Conservation (phyloP, 257 asterid genomes). For the Penstemon davidsonii region DNA sequence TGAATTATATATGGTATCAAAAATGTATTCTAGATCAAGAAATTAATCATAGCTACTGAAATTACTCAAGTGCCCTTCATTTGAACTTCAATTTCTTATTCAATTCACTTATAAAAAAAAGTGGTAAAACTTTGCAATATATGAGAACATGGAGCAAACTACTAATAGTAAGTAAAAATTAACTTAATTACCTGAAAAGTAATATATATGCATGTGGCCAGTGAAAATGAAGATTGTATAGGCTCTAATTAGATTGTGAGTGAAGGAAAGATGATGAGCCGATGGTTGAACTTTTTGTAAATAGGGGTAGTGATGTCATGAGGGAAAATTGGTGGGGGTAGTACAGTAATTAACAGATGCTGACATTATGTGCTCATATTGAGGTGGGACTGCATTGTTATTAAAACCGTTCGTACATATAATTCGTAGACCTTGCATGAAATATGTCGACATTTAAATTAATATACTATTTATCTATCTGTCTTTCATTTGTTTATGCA, state of each 20-base stretch:
- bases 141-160: too few relatives aligned
- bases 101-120: not conserved
- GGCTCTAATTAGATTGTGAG: not conserved
- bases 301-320: not conserved
- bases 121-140: not conserved
- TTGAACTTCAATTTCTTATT: constrained; percentile 3
- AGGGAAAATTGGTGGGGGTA: not conserved
- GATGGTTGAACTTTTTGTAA: not conserved
- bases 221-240: too few relatives aligned
- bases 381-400: not conserved
- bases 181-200: too few relatives aligned
- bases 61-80: constrained; percentile 11
- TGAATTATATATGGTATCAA: too few relatives aligned
- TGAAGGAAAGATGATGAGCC: not conserved
- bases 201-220: too few relatives aligned
- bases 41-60: not conserved
- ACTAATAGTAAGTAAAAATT: too few relatives aligned
- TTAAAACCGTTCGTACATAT: not conserved
- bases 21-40: not conserved
- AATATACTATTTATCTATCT: not conserved
- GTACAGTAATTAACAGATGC: not conserved
- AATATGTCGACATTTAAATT: constrained; percentile 22
- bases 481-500: too few relatives aligned
- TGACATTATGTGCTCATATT: constrained; percentile 14
- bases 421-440: not conserved